phyloP scores from a whole-genome alignment of 345 rosid genomes.

The Acer yangbiense region DNA sequence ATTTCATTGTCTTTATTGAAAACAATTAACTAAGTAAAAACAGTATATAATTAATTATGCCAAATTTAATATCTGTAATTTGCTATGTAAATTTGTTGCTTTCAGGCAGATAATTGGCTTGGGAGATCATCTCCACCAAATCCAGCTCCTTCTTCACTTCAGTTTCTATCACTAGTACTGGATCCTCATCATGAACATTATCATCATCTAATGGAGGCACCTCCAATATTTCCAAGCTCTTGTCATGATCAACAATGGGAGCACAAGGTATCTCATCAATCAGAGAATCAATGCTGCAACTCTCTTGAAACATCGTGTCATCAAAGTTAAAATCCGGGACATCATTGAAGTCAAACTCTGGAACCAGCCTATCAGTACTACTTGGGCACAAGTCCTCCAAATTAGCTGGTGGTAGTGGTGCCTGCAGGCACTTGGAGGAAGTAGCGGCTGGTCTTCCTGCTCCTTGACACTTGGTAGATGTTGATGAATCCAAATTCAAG shows the following conservation, averaged over 20 bases:
- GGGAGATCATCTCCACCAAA: constrained; percentile 63
- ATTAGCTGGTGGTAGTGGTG: not conserved
- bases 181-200: not conserved
- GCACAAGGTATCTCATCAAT: constrained; percentile 59
- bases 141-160: constrained; percentile 53
- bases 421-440: not conserved
- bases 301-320: constrained; percentile 58
- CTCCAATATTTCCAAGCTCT: constrained; percentile 29
- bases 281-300: constrained; percentile 65
- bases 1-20: not conserved
- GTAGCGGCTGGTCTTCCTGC: constrained; percentile 8
- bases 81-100: too few relatives aligned
- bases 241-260: constrained; percentile 19
- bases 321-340: constrained; percentile 61
- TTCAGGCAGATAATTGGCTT: constrained; percentile 23
- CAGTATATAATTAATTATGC: not conserved
- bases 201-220: constrained; percentile 18
- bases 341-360: constrained; percentile 49
- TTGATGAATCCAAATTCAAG: constrained; percentile 51
- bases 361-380: constrained; percentile 41
- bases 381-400: constrained; percentile 23
- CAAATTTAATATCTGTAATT: not conserved
- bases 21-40: not conserved
- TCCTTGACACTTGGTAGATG: constrained; percentile 25
- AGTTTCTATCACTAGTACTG: constrained; percentile 13